Evolutionary conservation across 495 filamentous ascomycete genomes (phyloP).

Genomic region (Cercophora samala): DNA sequence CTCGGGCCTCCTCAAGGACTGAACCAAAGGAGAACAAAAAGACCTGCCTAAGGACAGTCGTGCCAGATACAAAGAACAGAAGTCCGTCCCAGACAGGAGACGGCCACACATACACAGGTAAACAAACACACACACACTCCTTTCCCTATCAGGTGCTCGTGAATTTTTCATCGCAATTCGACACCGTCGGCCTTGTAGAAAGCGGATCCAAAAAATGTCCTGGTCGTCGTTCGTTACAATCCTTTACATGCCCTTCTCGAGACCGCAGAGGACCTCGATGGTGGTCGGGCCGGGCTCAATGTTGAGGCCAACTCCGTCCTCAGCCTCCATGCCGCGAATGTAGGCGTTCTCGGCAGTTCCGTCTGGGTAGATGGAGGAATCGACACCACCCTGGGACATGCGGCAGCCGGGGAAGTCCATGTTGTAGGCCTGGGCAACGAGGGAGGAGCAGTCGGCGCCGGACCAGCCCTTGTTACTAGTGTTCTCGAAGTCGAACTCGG

Average conservation of each 20-base stretch:
- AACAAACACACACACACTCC: conserved; percentile 12
- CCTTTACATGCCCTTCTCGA: conserved; percentile 8
- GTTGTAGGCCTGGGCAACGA: conserved; percentile 32
- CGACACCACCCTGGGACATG: conserved; percentile 29
- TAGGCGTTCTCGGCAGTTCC: conserved; percentile 37
- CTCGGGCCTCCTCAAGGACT: background rate
- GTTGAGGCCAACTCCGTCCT: conserved; percentile 40
- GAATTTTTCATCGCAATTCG: conserved; percentile 6
- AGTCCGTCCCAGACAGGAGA: conserved; percentile 5
- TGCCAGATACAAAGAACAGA: conserved; percentile 7
- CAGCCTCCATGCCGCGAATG: conserved; percentile 35
- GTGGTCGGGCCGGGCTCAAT: conserved; percentile 16
- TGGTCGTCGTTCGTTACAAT: background rate
- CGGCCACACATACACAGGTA: conserved; percentile 10
- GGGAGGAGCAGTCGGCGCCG: conserved; percentile 38
- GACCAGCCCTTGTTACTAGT: conserved; percentile 37
- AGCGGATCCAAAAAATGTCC: background rate
- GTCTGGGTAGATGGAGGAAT: conserved; percentile 36
- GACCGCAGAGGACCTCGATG: conserved; percentile 30
- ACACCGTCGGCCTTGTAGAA: conserved; percentile 26
- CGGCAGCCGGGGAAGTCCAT: conserved; percentile 36
- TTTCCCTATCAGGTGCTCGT: conserved; percentile 25
- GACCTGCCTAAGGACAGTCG: background rate
- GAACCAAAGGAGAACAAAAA: background rate
- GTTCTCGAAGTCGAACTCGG: conserved; percentile 39